Evolutionary conservation across 345 rosid species (phyloP), one percentile per base, ranked within the genome.

Genomic region (Sonneratia caseolaris): DNA sequence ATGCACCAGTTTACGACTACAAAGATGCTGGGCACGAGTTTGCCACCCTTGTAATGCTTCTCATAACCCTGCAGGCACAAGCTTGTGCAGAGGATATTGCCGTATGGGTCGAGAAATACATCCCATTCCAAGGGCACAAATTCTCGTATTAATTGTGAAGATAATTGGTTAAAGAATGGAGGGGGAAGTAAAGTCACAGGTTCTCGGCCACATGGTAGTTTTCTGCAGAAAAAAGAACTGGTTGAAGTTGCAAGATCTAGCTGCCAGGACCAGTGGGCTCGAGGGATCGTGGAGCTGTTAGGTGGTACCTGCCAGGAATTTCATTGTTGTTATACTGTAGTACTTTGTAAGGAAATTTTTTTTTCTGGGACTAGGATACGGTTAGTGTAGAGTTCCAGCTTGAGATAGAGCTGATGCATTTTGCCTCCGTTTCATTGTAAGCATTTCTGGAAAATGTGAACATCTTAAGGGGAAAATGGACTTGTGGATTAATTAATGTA

Each of bases 21-120:
- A 94, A 94, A 79, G 97, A 91, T 71, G 95, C 96, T 8, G 96
- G 89, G 71, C 98, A 91, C 43, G 95, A 91, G 77, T 94, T 94
- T 84, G 98, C 96, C 14, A 88, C 98, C 1, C 95, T 91, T 12
- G 97, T 88, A 80, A 86, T 94, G 87, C 97, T 94, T 79, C 82
- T 94, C 38, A 87, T 81, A 81, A 86, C 91, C 45, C 97, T 96
- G 24, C 95, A 91, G 79, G 97, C 98, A 36, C 91, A 85, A 74
- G 95, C 93, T 19, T 94, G 98, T 73, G 87, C 97, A 0, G 97
- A 94, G 84, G 98, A 91, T 76, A 87, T 90, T 49, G 84, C 91
- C 27, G 89, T 94, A 47, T 91, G 97, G 97, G 93, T 86, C 37
- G 91, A 94, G 87, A 91, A 94, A 70, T 85, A 89, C 70, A 94